Evolutionary conservation across 352 stramenopile genomes (phyloP).

Genomic region (Pythium vanterpoolii): DNA sequence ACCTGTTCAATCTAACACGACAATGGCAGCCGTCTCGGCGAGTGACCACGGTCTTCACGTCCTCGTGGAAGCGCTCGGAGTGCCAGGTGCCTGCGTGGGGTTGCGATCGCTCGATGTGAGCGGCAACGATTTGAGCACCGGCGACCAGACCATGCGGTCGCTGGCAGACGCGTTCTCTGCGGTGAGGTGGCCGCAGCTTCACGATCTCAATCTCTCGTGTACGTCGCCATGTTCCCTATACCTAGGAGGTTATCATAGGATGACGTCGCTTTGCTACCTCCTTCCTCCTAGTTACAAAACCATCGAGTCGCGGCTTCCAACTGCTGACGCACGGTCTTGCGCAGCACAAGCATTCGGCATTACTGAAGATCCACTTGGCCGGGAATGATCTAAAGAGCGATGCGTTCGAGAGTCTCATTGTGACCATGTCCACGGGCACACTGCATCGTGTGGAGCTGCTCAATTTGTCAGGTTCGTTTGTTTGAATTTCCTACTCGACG

Average conservation of each 20-base stretch:
- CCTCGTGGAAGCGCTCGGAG: conserved; percentile 6
- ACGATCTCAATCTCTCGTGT: conserved; percentile 26
- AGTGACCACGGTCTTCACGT: conserved; percentile 6
- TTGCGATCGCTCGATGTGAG: conserved; percentile 21
- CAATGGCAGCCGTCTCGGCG: conserved; percentile 9
- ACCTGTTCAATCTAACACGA: background rate
- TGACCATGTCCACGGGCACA: background rate
- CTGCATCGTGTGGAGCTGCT: conserved; percentile 7
- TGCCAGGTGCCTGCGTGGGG: background rate
- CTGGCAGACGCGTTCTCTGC: conserved; percentile 4
- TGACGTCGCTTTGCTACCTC: background rate
- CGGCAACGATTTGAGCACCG: conserved; percentile 17
- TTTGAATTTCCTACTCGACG: too few species aligned
- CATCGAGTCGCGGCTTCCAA: conserved; percentile 1
- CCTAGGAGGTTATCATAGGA: background rate
- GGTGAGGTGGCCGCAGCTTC: conserved; percentile 8
- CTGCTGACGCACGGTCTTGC: background rate
- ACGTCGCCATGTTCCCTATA: background rate
- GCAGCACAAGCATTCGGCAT: background rate
- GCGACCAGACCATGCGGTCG: background rate
- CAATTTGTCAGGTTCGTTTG: conserved; percentile 17
- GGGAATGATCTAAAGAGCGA: conserved; percentile 10
- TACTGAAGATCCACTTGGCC: conserved; percentile 6
- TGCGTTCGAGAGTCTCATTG: conserved; percentile 8
- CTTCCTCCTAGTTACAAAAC: conserved; percentile 11